These are phyloP conservation scores for Lasiodiplodia citricola DNA, from an alignment of 2,329 filamentous ascomycete species.

Conservation along the genomic window DNA sequence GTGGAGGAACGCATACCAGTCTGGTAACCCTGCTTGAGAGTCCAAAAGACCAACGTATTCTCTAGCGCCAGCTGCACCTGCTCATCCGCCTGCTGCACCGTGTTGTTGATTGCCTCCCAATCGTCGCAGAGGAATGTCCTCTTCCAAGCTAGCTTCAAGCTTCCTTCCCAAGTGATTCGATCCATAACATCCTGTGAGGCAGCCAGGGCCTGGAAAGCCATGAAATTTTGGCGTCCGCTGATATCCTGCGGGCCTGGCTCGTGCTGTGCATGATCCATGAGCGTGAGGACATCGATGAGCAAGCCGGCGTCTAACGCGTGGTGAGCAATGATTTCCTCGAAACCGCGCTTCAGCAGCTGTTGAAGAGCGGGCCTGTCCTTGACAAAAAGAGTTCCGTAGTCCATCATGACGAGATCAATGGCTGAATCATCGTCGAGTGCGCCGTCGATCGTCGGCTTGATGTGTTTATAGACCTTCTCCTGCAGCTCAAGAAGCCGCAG, in stretches of 20 bases:
- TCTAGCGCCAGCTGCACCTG: constrained; percentile 66
- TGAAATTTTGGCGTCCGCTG: constrained; percentile 41
- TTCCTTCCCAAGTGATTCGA: constrained; percentile 51
- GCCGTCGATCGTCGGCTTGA: constrained; percentile 69
- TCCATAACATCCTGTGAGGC: constrained; percentile 57
- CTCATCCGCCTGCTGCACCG: constrained; percentile 72
- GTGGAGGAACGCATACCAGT: constrained; percentile 58
- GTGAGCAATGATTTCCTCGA: constrained; percentile 73
- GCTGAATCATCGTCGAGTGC: constrained; percentile 83
- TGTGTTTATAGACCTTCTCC: constrained; percentile 73
- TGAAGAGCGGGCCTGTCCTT: constrained; percentile 68
- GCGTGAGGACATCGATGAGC: constrained; percentile 77
- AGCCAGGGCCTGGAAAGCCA: constrained; percentile 69
- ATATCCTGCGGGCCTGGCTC: constrained; percentile 54
- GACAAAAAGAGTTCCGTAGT: constrained; percentile 52
- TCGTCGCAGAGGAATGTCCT: constrained; percentile 83
- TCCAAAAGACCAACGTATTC: constrained; percentile 69
- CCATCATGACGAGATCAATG: constrained; percentile 74
- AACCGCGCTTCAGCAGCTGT: constrained; percentile 71
- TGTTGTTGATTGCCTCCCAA: constrained; percentile 81
- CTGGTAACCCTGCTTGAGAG: constrained; percentile 68
- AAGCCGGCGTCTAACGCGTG: constrained; percentile 66
- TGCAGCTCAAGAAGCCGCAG: constrained; percentile 79
- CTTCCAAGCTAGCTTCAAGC: constrained; percentile 79
- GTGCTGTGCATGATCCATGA: constrained; percentile 65